Evolutionary conservation across 805 yeast genomes (phyloP), one percentile per base, ranked within the genome.

Genomic region (baker's yeast (Saccharomyces cerevisiae)): DNA sequence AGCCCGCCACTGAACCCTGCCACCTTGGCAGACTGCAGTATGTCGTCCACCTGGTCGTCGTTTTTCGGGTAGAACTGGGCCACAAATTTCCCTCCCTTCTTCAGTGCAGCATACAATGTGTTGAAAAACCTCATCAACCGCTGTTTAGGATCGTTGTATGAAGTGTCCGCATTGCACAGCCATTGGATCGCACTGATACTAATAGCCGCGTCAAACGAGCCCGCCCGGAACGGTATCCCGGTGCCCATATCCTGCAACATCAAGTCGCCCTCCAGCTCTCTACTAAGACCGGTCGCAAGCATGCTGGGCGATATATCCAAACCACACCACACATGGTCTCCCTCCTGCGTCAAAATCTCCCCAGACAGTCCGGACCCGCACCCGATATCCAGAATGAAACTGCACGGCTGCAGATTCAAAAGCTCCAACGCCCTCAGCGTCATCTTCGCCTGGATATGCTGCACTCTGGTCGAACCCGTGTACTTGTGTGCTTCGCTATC

Each of bases 281-380:
- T 77, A 62, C 90, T 96, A 32, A 94, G 72, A 0, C 96, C 99
- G 3, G 95, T 87, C 0, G 96, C 97, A 61, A 94, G 76, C 99
- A 94, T 94, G 49, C 92, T 84, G 1, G 97, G 92, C 0, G 98
- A 82, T 51, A 94, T 94, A 72, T 94, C 99, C 89, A 94, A 83
- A 5, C 99, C 99, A 46, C 89, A 74, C 98, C 99, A 94, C 54
- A 83, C 75, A 66, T 89, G 96, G 21, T 57, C 59, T 6, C 96
- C 96, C 68, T 94, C 98, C 65, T 94, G 96, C 0, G 92, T 82
- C 47, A 94, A 73, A 36, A 94, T 92, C 67, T 94, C 98, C 5
- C 99, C 99, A 41, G 94, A 84, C 17, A 94, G 78, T 0, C 99
- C 98, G 0, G 97, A 90, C 2, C 99, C 99, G 76, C 98, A 94